Evolutionary conservation across 768 basidiomycete genomes (phyloP), one percentile per base, ranked within the genome.

Genomic region (Rhizopogon vesiculosus): DNA sequence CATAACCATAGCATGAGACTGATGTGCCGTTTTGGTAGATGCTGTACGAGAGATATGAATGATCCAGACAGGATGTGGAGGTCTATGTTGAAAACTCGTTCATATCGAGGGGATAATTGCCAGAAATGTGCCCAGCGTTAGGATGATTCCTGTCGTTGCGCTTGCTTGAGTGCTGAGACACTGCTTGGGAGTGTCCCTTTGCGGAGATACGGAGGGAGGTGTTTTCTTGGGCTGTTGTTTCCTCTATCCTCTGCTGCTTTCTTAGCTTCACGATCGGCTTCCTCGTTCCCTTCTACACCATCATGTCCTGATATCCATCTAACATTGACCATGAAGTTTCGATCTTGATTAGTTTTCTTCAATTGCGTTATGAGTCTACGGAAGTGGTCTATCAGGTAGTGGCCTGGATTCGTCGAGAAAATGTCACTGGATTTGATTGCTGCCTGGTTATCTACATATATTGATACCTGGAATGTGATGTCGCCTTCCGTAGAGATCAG

Each of bases 221-320:
- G 18, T 5, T 7, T 1, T 4, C 3, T 35, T 0, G 50, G 5
- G 5, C 50, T 56, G 5, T 25, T 51, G 1, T 42, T 13, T 5
- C 35, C 3, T 3, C 2, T 35, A 2, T 6, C 28, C 1, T 5
- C 28, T 3, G 63, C 64, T 3, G 62, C 67, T 2, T 39, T 19
- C 38, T 66, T 68, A 0, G 67, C 67, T 43, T 64, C 54, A 10
- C 33, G 16, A 28, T 66, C 67, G 7, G 63, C 67, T 18, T 7
- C 1, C 13, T 63, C 65, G 43, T 66, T 65, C 1, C 65, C 65
- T 7, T 48, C 52, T 0, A 65, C 56, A 1, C 56, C 59, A 0
- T 29, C 35, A 42, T 65, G 64, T 1, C 64, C 59, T 7, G 61
- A 58, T 10, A 61, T 51, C 64, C 64, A 65, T 33, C 48, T 28